Base-by-base conservation (phyloP, 495 filamentous ascomycete genomes). In the Cercophora scortea region DNA sequence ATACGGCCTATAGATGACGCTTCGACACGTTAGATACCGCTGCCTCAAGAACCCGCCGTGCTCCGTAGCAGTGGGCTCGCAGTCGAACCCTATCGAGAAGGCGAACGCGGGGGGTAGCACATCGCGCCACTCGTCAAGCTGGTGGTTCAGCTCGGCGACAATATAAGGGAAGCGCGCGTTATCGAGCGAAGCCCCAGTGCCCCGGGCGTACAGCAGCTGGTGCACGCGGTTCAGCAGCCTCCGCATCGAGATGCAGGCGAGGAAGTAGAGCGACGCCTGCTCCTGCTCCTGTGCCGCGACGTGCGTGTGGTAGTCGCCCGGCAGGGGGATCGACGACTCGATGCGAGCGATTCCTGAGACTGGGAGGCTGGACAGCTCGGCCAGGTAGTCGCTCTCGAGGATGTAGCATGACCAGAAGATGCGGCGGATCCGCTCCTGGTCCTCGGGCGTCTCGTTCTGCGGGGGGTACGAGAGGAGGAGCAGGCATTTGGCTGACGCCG, bases 321-420 rank as follows among this genome's bases (percentile, higher is more conserved):
- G 73, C 4, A 76, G 53, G 1, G 67, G 62, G 17, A 76, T 59
- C 5, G 64, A 66, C 3, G 70, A 71, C 57, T 76, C 73, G 17
- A 76, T 73, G 16, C 69, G 63, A 2, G 67, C 68, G 40, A 74
- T 71, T 3, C 73, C 71, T 0, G 61, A 69, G 44, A 72, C 67
- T 3, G 73, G 73, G 13, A 77, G 60, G 16, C 61, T 61, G 5
- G 73, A 70, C 3, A 75, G 58, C 44, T 75, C 73, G 32, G 61
- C 61, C 6, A 63, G 53, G 39, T 63, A 63, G 36, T 63, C 61
- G 4, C 67, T 71, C 47, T 77, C 73, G 8, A 77, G 64, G 15
- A 77, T 70, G 54, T 73, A 77, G 48, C 71, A 74, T 0, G 72
- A 71, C 72, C 73, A 77, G 49, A 77, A 77, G 18, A 76, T 75